These are phyloP conservation scores for Coemansia sp. DNA, from an alignment of 192 early-diverging fungal species.

Conservation along the genomic window DNA sequence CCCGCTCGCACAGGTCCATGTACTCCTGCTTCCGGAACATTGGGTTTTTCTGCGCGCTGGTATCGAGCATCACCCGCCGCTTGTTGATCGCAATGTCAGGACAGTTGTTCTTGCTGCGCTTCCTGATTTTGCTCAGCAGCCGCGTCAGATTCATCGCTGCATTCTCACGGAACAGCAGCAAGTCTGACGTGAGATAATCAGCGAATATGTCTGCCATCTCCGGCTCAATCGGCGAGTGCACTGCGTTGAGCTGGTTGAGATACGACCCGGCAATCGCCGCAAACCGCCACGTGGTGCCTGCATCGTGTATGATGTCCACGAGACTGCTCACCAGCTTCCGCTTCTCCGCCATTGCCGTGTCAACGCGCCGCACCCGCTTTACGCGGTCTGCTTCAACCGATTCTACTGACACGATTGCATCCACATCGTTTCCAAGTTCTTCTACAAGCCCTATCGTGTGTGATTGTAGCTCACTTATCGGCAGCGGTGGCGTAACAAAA, in stretches of 20 bases:
- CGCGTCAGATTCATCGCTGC: constrained; percentile 61
- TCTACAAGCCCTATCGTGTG: constrained; percentile 7
- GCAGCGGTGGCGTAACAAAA: constrained; percentile 28
- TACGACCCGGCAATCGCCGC: constrained; percentile 78
- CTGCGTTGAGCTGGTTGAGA: constrained; percentile 69
- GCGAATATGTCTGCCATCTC: constrained; percentile 61
- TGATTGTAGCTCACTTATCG: neutral
- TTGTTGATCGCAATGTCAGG: constrained; percentile 9
- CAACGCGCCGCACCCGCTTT: constrained; percentile 10
- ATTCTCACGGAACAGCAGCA: constrained; percentile 70
- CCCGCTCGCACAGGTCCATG: constrained; percentile 37
- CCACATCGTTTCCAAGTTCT: neutral
- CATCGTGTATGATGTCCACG: constrained; percentile 61
- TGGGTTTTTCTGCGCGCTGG: neutral
- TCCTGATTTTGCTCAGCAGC: constrained; percentile 72
- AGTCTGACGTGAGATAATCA: constrained; percentile 67
- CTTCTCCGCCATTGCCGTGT: constrained; percentile 27
- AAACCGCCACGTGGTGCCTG: constrained; percentile 81
- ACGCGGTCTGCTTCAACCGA: constrained; percentile 4
- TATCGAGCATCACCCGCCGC: constrained; percentile 9
- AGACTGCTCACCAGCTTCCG: constrained; percentile 47
- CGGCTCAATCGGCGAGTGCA: constrained; percentile 59
- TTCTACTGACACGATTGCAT: neutral
- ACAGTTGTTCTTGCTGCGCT: constrained; percentile 46
- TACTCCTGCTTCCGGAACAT: constrained; percentile 8